These are phyloP conservation scores for Boletales sp. DNA, from an alignment of 768 basidiomycete genomes.

Conservation along the genomic window DNA sequence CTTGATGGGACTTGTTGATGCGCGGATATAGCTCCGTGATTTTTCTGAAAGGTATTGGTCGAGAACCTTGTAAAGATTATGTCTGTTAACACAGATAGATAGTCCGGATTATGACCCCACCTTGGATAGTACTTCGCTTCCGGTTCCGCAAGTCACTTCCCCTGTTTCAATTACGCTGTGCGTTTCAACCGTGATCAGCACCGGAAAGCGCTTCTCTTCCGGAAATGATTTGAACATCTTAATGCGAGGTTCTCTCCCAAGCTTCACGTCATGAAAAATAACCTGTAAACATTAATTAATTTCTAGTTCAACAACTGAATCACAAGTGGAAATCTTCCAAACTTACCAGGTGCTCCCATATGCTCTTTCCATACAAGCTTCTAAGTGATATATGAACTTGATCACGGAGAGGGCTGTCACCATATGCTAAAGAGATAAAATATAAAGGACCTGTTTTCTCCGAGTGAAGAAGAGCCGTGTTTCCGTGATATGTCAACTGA, in stretches of 20 bases:
- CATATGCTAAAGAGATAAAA: not conserved
- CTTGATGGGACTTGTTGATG: not conserved
- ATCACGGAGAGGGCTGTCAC: not conserved
- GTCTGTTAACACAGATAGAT: not conserved
- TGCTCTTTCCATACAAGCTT: not conserved
- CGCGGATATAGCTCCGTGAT: not conserved
- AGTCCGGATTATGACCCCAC: not conserved
- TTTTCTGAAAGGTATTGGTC: not conserved
- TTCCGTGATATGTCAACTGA: too few species aligned
- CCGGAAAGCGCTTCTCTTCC: not conserved
- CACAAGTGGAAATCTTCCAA: too few species aligned
- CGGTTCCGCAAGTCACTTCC: not conserved
- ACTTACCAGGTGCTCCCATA: not conserved
- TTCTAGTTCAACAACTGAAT: too few species aligned
- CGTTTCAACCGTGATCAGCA: not conserved
- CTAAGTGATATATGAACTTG: not conserved
- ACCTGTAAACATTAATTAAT: not conserved
- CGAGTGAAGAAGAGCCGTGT: not conserved
- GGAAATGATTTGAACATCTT: conserved; percentile 4
- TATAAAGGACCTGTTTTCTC: not conserved
- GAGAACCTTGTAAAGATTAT: not conserved
- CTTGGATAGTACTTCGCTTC: not conserved
- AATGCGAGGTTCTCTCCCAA: too few species aligned
- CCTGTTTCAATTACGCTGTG: not conserved
- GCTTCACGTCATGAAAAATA: not conserved